Percentiles rank a stretch among this genome's conserved stretches.
These are phyloP conservation scores for Kondoa malvinella DNA, from an alignment of 768 basidiomycete species.

Conservation along the genomic window DNA sequence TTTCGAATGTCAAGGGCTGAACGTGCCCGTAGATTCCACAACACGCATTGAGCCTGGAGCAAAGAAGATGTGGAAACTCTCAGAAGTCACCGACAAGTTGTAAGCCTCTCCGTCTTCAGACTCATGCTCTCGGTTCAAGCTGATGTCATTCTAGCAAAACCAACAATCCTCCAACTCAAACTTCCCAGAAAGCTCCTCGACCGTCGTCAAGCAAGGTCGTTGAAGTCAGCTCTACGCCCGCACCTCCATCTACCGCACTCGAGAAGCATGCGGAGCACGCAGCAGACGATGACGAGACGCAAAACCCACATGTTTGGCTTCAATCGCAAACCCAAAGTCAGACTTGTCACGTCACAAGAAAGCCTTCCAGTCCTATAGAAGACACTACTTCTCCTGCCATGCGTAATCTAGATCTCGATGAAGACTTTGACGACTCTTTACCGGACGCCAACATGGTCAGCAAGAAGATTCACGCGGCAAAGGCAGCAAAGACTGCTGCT, in stretches of 20 bases:
- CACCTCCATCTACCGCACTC: neutral
- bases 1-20: neutral
- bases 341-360: neutral
- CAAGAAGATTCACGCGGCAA: neutral
- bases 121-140: neutral
- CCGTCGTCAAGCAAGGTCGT: neutral
- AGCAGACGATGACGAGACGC: neutral
- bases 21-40: neutral
- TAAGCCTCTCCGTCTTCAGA: neutral
- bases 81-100: neutral
- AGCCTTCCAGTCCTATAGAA: neutral
- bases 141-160: neutral
- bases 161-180: neutral
- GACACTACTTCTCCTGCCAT: neutral
- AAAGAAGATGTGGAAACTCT: neutral
- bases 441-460: neutral
- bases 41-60: neutral
- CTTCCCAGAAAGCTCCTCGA: neutral
- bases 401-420: neutral
- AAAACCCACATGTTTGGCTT: neutral
- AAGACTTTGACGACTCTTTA: neutral
- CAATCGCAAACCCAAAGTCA: neutral
- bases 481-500: neutral
- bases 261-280: neutral
- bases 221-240: neutral